Percentiles rank a stretch among this genome's conserved stretches.
These are phyloP conservation scores for Acanthamoeba healyi DNA, from an alignment of 208 protist species.

Conservation along the genomic window DNA sequence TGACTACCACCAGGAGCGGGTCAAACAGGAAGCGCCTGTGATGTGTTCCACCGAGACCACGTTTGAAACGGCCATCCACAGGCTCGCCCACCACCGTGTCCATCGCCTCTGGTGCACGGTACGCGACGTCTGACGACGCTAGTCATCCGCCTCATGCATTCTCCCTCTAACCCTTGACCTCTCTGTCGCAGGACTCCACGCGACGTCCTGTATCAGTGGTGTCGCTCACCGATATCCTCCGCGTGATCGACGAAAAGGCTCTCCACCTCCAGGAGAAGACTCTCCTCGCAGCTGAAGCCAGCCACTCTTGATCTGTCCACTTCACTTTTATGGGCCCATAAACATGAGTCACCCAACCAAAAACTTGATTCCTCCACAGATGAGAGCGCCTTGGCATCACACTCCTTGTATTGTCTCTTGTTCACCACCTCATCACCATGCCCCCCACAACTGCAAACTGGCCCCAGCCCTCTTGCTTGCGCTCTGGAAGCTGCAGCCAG, in stretches of 20 bases:
- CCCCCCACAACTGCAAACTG: no score
- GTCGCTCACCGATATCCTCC: conserved; percentile 8
- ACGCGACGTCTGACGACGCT: not conserved
- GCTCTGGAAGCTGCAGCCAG: no score
- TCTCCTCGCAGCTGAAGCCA: not conserved
- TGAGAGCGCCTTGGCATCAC: no score
- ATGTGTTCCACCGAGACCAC: conserved; percentile 23
- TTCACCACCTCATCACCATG: no score
- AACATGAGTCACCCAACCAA: no score
- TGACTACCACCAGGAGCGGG: not conserved
- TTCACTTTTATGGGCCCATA: no score
- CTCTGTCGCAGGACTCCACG: not conserved
- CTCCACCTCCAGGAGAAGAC: not conserved
- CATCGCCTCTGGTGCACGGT: conserved; percentile 47
- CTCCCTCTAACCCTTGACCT: not conserved
- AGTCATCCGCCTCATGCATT: not conserved
- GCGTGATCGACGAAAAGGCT: not conserved
- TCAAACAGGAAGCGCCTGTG: not conserved
- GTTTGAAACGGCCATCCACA: not conserved
- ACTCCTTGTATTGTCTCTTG: no score
- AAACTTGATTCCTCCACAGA: no score
- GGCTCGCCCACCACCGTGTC: not conserved
- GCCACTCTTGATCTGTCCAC: no score
- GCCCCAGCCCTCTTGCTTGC: no score
- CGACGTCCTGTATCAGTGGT: not conserved